These are phyloP conservation scores for Alternaria metachromatica DNA, from an alignment of 2,329 filamentous ascomycete species.

Conservation along the genomic window DNA sequence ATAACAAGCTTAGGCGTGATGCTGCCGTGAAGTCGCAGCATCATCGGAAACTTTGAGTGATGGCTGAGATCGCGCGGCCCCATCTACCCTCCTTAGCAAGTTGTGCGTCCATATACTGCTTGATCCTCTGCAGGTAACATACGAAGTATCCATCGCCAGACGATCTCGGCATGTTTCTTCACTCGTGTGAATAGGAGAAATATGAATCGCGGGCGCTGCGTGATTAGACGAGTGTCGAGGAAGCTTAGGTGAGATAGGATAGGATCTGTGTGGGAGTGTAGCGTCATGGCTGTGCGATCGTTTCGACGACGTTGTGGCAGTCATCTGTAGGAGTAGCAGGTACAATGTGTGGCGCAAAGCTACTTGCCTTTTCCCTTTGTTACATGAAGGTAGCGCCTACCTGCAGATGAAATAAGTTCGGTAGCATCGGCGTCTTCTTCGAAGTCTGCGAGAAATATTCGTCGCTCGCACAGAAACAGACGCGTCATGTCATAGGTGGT, in stretches of 20 bases:
- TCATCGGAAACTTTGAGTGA: slow-evolving; percentile 78
- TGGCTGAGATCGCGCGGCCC: slow-evolving; percentile 72
- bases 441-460: not conserved
- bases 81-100: slow-evolving; percentile 27
- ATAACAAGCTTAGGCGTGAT: slow-evolving; percentile 76
- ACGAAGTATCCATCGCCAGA: not conserved
- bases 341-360: not conserved
- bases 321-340: not conserved
- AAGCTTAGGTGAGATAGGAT: not conserved
- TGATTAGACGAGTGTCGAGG: not conserved
- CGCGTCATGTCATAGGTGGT: not conserved
- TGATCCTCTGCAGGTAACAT: not conserved
- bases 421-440: not conserved
- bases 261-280: not conserved
- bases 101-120: not conserved
- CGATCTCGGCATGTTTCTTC: not conserved
- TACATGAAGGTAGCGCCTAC: not conserved
- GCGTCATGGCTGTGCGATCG: not conserved
- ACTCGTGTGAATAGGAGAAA: not conserved
- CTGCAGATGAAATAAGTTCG: not conserved
- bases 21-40: slow-evolving; percentile 76
- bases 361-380: not conserved
- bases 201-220: too few species aligned
- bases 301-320: not conserved
- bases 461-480: not conserved